Evolutionary conservation across 768 basidiomycete species (phyloP).

Genomic region (Pleurotus cornucopiae): DNA sequence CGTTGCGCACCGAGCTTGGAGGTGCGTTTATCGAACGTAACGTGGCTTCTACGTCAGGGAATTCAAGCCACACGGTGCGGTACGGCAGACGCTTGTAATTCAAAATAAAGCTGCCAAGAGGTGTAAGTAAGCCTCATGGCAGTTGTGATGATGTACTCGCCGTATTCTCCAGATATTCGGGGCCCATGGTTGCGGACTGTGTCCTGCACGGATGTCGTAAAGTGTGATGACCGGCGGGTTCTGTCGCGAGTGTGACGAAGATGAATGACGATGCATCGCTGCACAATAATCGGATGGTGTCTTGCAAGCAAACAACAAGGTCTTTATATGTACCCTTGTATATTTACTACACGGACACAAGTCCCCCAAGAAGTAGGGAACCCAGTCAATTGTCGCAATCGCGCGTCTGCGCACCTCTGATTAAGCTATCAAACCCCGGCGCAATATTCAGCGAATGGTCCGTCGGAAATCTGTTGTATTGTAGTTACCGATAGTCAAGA

Average conservation of each 20-base stretch:
- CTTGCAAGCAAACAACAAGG: too few relatives aligned
- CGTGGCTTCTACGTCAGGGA: slow-evolving; percentile 62
- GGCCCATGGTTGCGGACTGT: slow-evolving; percentile 65
- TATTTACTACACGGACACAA: too few relatives aligned
- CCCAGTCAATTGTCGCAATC: slow-evolving; percentile 2
- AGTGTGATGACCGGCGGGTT: slow-evolving; percentile 50
- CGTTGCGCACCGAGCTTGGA: slow-evolving; percentile 46
- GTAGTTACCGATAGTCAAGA: slow-evolving; percentile 2
- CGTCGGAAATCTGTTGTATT: slow-evolving; percentile 1
- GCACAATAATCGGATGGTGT: neutral
- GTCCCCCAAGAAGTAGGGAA: neutral
- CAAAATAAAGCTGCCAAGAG: slow-evolving; percentile 52
- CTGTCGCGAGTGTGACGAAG: neutral
- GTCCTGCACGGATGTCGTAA: slow-evolving; percentile 58
- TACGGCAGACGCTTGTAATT: slow-evolving; percentile 74
- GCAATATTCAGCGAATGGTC: slow-evolving; percentile 1
- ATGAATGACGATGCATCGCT: neutral
- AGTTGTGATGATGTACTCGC: slow-evolving; percentile 24
- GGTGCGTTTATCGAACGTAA: slow-evolving; percentile 56
- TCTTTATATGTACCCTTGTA: too few relatives aligned
- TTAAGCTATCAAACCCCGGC: slow-evolving; percentile 3
- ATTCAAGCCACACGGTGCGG: slow-evolving; percentile 66
- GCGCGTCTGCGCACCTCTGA: slow-evolving; percentile 5
- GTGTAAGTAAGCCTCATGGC: neutral
- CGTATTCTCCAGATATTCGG: slow-evolving; percentile 74